Conservation (phyloP, 805 yeast species). For the Wickerhamomyces tratensis region DNA sequence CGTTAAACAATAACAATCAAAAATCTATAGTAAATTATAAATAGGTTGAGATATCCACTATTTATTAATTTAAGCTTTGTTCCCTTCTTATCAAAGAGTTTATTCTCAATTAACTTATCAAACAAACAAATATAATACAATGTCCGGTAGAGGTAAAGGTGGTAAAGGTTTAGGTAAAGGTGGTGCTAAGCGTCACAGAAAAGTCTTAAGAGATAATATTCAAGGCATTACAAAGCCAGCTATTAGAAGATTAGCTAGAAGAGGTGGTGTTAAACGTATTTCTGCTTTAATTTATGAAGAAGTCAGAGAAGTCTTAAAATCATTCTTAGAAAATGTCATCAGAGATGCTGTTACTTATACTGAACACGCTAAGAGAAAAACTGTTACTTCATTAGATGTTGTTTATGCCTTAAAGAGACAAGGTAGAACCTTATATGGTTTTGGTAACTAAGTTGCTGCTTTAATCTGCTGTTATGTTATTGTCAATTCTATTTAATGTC, state of each 20-base stretch:
- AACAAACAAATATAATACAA: constrained; percentile 24
- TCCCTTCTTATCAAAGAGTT: constrained; percentile 1
- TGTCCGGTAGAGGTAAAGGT: constrained; percentile 99
- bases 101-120: too few relatives aligned
- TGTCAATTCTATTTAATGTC: too few relatives aligned
- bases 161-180: constrained; percentile 99
- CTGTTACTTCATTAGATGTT: constrained; percentile 97
- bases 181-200: constrained; percentile 99
- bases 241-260: constrained; percentile 99
- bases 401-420: constrained; percentile 99
- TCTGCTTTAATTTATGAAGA: constrained; percentile 98
- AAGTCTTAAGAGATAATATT: constrained; percentile 98
- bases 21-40: constrained; percentile 2
- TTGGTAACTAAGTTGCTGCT: constrained; percentile 74
- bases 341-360: constrained; percentile 99
- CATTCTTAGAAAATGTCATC: constrained; percentile 94
- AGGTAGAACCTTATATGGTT: constrained; percentile 99
- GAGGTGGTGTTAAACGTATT: constrained; percentile 99
- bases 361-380: constrained; percentile 99
- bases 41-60: too few relatives aligned
- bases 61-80: background rate
- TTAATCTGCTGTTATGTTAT: too few relatives aligned
- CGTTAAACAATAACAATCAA: too few relatives aligned
- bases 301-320: constrained; percentile 93
- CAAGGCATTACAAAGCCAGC: constrained; percentile 99